A percentile compares a stretch with the other conserved stretches of the same genome.
Evolutionary conservation across 73 alveolate genomes (phyloP).

Genomic region (Tetrahymena elliotti): DNA sequence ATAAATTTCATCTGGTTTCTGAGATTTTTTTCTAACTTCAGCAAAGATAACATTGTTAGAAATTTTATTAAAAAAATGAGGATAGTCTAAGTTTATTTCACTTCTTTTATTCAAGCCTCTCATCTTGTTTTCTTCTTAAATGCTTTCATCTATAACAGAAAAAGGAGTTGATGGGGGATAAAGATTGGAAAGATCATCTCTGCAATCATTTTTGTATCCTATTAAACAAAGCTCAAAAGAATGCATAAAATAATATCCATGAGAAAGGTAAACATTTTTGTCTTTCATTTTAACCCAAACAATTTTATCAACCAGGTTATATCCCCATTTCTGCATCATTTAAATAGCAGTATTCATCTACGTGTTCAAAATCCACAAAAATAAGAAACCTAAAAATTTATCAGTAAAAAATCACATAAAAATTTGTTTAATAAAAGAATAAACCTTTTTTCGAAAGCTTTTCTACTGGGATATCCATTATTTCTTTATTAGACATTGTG

Average conservation of each 20-base stretch:
- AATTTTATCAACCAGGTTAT: conserved; percentile 74
- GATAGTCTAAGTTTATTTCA: conserved; percentile 51
- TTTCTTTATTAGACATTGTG: conserved; percentile 79
- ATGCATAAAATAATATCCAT: conserved; percentile 82
- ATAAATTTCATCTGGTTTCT: conserved; percentile 78
- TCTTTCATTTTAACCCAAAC: conserved; percentile 77
- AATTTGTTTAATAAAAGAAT: not conserved
- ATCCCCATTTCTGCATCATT: conserved; percentile 88
- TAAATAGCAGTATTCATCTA: conserved; percentile 68
- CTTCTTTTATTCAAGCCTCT: conserved; percentile 58
- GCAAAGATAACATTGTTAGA: conserved; percentile 69
- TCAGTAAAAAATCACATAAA: not conserved
- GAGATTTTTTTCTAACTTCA: conserved; percentile 69
- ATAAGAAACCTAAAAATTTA: conserved; percentile 60
- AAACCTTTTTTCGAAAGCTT: conserved; percentile 45
- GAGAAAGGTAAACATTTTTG: conserved; percentile 64
- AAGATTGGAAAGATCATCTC: conserved; percentile 42
- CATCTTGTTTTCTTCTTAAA: conserved; percentile 56
- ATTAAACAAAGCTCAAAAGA: conserved; percentile 49
- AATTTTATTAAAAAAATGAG: conserved; percentile 51
- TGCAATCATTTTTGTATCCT: conserved; percentile 29
- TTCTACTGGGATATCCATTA: conserved; percentile 71
- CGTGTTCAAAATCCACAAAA: conserved; percentile 76
- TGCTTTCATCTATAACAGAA: conserved; percentile 52
- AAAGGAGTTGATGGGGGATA: conserved; percentile 48